Evolutionary conservation across 257 asterid species (phyloP).

Genomic region (Cruciata laevipes): DNA sequence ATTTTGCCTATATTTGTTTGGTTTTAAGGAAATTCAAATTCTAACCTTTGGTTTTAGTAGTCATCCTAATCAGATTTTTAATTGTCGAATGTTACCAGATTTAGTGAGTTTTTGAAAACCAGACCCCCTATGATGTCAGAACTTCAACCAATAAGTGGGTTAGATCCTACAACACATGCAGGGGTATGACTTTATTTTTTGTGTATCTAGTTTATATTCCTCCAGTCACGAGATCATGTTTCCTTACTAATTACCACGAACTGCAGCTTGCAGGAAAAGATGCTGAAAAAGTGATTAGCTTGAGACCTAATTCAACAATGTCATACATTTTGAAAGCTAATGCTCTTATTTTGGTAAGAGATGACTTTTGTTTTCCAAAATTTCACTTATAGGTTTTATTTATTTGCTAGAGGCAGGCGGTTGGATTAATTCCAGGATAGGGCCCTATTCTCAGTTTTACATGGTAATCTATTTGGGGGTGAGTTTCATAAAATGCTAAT

Average conservation of each 20-base stretch:
- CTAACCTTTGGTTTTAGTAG: background rate
- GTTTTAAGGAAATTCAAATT: slow-evolving; percentile 1
- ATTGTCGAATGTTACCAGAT: slow-evolving; percentile 35
- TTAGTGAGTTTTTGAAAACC: slow-evolving; percentile 57
- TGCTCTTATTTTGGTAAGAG: slow-evolving; percentile 83
- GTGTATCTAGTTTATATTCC: slow-evolving; percentile 1
- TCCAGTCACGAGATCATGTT: slow-evolving; percentile 9
- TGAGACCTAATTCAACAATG: slow-evolving; percentile 32
- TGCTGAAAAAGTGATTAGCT: slow-evolving; percentile 72
- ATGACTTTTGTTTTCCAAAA: background rate
- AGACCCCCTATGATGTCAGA: slow-evolving; percentile 84
- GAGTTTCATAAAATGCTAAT: slow-evolving; percentile 2
- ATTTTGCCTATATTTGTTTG: background rate
- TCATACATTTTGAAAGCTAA: slow-evolving; percentile 77
- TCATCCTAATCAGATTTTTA: background rate
- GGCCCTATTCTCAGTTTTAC: background rate
- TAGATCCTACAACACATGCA: slow-evolving; percentile 91
- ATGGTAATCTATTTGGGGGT: background rate
- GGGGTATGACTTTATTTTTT: slow-evolving; percentile 44
- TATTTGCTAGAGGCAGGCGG: background rate
- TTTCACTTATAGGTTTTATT: background rate
- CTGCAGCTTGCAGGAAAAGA: slow-evolving; percentile 88
- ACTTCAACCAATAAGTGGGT: slow-evolving; percentile 69
- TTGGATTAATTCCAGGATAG: background rate
- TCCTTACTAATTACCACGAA: background rate